Evolutionary conservation across 1,284 basidiomycete species (phyloP), one percentile per base, ranked within the genome.

Genomic region (Pholiota adiposa): DNA sequence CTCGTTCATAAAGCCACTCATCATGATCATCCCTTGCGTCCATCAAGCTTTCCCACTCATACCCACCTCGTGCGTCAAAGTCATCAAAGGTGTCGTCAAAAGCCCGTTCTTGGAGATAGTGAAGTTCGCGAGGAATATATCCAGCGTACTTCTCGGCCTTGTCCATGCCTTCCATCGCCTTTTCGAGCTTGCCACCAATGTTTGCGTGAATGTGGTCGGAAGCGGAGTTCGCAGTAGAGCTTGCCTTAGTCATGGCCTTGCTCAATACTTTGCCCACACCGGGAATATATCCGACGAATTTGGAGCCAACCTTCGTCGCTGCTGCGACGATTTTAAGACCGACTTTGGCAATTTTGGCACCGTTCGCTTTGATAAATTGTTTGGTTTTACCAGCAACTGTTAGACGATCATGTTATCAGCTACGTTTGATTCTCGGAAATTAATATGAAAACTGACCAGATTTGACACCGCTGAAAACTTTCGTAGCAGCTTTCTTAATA

Each of bases 311-410:
- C n/a, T 49, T 51, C 6, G 56, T 51, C n/a, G 29, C 48, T 16
- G 49, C 49, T 5, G 56, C 38, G 29, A 33, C 18, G 29, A 51
- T 21, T 29, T 57, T 57, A 19, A 57, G 56, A 4, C 56, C 56
- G 19, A 57, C 31, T 40, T 57, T 57, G 36, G 56, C 56, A 7
- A 57, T 57, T 29, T 57, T 57, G 3, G 49, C 27, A 11, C 49
- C 56, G 18, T 57, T 51, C n/a, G 41, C n/a, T 43, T 57, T 51
- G 27, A 57, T 19, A 29, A 57, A 57, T 5, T 25, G n/a, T 19
- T 6, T 29, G 11, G n/a, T 27, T n/a, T 51, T 33, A 12, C 31
- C 14, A 4, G 36, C 36, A 38, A n/a, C 36, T 38, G 14, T 9
- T n/a, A 38, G 16, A 12, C 5, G 14, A 33, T 6, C 31, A 33